phyloP scores from a whole-genome alignment of 495 filamentous ascomycete genomes.

The Penicillium daleae region DNA sequence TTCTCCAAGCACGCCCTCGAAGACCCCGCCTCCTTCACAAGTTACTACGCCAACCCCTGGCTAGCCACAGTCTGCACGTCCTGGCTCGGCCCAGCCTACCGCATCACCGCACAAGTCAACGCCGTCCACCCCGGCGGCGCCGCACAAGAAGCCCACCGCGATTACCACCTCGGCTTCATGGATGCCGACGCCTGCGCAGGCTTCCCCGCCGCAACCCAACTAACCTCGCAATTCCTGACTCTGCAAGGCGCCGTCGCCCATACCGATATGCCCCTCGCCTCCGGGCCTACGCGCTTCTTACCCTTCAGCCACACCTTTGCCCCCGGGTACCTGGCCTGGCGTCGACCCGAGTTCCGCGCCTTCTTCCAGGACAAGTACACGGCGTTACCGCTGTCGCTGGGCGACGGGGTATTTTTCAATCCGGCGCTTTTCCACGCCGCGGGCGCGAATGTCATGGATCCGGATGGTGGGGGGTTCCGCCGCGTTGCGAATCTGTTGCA shows the following conservation, averaged over 20 bases:
- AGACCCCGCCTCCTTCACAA: slow-evolving; percentile 49
- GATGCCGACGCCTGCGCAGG: slow-evolving; percentile 33
- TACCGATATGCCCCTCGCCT: slow-evolving; percentile 55
- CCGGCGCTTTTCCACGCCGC: slow-evolving; percentile 62
- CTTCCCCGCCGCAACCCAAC: slow-evolving; percentile 50
- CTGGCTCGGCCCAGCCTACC: slow-evolving; percentile 58
- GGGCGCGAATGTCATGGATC: slow-evolving; percentile 49
- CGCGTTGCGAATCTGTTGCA: slow-evolving; percentile 58
- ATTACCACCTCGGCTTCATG: slow-evolving; percentile 63
- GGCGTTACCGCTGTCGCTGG: slow-evolving; percentile 46
- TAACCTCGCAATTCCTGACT: slow-evolving; percentile 52
- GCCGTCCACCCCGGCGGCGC: slow-evolving; percentile 55
- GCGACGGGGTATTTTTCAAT: slow-evolving; percentile 61
- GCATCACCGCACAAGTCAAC: slow-evolving; percentile 60
- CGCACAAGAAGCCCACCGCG: slow-evolving; percentile 56
- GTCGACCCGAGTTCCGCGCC: slow-evolving; percentile 46
- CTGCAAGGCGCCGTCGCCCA: slow-evolving; percentile 62
- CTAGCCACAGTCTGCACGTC: slow-evolving; percentile 46
- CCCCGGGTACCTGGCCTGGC: slow-evolving; percentile 56
- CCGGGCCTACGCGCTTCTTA: slow-evolving; percentile 57
- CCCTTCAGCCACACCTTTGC: slow-evolving; percentile 57
- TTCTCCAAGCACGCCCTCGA: slow-evolving; percentile 57
- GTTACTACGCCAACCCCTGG: slow-evolving; percentile 60
- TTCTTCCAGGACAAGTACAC: slow-evolving; percentile 54
- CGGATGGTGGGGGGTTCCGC: slow-evolving; percentile 35